A percentile compares a stretch with the other conserved stretches of the same genome.
Conservation (phyloP, 768 basidiomycete species). For the Russula earlei region DNA sequence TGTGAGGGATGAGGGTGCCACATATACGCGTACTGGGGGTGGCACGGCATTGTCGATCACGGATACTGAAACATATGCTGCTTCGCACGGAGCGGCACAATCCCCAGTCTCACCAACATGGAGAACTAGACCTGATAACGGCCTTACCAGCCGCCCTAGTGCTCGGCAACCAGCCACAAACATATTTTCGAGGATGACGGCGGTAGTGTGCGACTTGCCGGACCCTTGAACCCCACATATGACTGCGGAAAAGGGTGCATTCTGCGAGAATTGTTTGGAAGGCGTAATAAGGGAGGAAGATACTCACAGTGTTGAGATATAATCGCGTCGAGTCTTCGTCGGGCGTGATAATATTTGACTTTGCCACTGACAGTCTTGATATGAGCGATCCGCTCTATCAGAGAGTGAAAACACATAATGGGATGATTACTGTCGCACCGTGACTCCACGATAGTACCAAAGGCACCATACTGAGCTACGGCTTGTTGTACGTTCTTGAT, state of each 20-base stretch:
- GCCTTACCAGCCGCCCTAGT: slow-evolving; percentile 43
- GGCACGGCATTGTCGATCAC: slow-evolving; percentile 21
- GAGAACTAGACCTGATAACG: slow-evolving; percentile 54
- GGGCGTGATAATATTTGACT: not conserved
- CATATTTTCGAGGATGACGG: slow-evolving; percentile 62
- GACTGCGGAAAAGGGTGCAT: slow-evolving; percentile 65
- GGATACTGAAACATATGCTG: slow-evolving; percentile 37
- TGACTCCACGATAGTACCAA: slow-evolving; percentile 32
- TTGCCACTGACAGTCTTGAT: not conserved
- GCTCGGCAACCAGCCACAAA: slow-evolving; percentile 42
- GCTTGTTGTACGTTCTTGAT: slow-evolving; percentile 20
- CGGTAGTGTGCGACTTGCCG: slow-evolving; percentile 66
- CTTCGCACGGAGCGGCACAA: slow-evolving; percentile 50
- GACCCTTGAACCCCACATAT: slow-evolving; percentile 73
- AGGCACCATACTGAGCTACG: slow-evolving; percentile 51
- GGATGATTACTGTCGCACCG: not conserved
- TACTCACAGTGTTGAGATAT: slow-evolving; percentile 57
- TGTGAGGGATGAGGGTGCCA: slow-evolving; percentile 49
- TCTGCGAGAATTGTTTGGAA: slow-evolving; percentile 31
- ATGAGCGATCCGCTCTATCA: not conserved
- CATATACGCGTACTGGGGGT: slow-evolving; percentile 40
- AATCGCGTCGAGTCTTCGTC: slow-evolving; percentile 30
- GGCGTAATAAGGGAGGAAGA: not conserved
- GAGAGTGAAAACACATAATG: not conserved
- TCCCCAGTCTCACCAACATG: slow-evolving; percentile 63